Evolutionary conservation across 2,329 filamentous ascomycete genomes (phyloP), one percentile per base, ranked within the genome.

Genomic region (Calonectria henricotiae): DNA sequence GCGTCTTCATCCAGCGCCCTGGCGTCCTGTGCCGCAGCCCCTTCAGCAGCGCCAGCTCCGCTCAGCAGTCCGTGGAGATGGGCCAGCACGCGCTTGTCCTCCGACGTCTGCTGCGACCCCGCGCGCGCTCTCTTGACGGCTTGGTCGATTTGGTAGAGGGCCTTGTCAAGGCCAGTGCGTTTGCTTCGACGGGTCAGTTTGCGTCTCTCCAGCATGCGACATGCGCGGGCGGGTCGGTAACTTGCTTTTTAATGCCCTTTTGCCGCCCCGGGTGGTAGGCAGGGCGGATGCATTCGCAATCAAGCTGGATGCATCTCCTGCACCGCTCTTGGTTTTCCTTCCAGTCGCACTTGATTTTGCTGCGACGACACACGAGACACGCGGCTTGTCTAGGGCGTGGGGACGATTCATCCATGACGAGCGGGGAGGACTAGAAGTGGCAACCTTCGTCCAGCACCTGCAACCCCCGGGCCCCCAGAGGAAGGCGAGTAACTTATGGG

Each of bases 231-330:
- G 41, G 4, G 54, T 35, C 46, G 23, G 44, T 12, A 47, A 74
- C 85, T 81, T 82, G 92, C 92, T 94, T 94, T 80, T 94, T 94
- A 70, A 94, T 92, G 25, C 92, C 92, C 78, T 94, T 94, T 77
- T 93, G 91, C 61, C 92, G 86, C 8, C 92, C 92, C 4, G 93
- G 88, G 71, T 93, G 91, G 77, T 93, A 93, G n/a, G 88, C 88
- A n/a, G 88, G 92, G 2, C 93, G 89, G 6, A 93, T 83, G 78
- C 92, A 94, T 69, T 93, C 89, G 15, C 83, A 79, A 39, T 87
- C 85, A 8, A 87, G 83, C 76, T 90, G 87, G 65, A 85, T 82
- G 79, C 91, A 93, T 79, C 89, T 87, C 73, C 90, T 89, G 79
- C 91, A 93, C 30, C 86, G 83, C 23, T 82, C 77, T 69, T 88